Percentiles rank a stretch among this genome's conserved stretches.
These are phyloP conservation scores for Vitis hybrid DNA, from an alignment of 177 flowering plant genomes.

Conservation along the genomic window DNA sequence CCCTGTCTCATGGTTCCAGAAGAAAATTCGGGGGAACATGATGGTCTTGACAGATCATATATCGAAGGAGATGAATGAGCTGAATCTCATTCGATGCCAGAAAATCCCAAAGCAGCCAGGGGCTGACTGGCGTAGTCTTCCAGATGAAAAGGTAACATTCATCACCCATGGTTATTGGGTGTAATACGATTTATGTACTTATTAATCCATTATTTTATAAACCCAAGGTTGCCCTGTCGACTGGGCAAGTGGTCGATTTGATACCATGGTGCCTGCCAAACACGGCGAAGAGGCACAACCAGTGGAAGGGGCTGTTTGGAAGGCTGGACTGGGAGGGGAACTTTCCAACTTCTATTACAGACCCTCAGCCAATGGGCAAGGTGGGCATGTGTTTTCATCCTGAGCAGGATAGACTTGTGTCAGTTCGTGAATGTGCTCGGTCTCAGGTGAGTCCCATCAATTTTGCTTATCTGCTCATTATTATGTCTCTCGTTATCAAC, in stretches of 20 bases:
- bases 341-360: slow-evolving; percentile 90
- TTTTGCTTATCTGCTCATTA: not conserved
- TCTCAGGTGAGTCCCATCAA: slow-evolving; percentile 57
- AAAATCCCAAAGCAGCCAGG: slow-evolving; percentile 83
- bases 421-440: slow-evolving; percentile 93
- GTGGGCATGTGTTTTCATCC: slow-evolving; percentile 99
- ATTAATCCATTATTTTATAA: too few relatives aligned
- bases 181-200: too few relatives aligned
- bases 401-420: slow-evolving; percentile 84
- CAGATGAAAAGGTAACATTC: slow-evolving; percentile 74
- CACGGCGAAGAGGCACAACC: slow-evolving; percentile 86
- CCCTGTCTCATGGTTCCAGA: slow-evolving; percentile 89
- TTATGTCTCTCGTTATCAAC: too few relatives aligned
- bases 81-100: slow-evolving; percentile 76
- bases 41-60: slow-evolving; percentile 64
- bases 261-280: slow-evolving; percentile 96
- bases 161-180: too few relatives aligned
- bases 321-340: slow-evolving; percentile 97
- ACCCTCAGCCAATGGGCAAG: slow-evolving; percentile 98
- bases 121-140: slow-evolving; percentile 93
- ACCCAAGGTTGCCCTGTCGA: too few relatives aligned
- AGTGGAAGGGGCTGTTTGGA: slow-evolving; percentile 94
- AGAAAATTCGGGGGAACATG: slow-evolving; percentile 65
- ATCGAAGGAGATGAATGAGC: slow-evolving; percentile 91
- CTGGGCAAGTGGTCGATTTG: slow-evolving; percentile 82